These are phyloP conservation scores for Juglanconis sp. DNA, from an alignment of 2,329 filamentous ascomycete species.

Conservation along the genomic window DNA sequence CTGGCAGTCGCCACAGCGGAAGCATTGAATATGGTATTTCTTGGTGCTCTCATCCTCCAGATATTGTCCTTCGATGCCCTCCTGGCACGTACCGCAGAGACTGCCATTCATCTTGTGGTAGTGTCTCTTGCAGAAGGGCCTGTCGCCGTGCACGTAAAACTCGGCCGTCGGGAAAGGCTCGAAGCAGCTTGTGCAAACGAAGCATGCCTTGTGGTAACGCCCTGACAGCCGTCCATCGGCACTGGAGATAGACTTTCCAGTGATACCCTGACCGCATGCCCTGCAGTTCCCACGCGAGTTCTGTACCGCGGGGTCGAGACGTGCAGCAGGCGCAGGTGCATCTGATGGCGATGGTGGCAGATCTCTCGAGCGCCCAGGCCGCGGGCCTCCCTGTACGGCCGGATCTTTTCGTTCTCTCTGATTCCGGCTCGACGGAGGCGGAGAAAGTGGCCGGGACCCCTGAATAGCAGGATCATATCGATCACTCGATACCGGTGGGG, in stretches of 20 bases:
- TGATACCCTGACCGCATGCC: conserved; percentile 74
- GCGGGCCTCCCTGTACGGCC: conserved; percentile 19
- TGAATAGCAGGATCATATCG: conserved; percentile 32
- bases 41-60: conserved; percentile 73
- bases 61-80: conserved; percentile 91
- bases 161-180: conserved; percentile 80
- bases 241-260: conserved; percentile 89
- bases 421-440: conserved; percentile 9
- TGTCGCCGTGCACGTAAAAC: conserved; percentile 87
- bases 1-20: conserved; percentile 78
- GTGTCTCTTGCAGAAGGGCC: conserved; percentile 86
- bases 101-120: conserved; percentile 91
- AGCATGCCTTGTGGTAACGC: conserved; percentile 92
- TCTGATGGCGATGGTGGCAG: conserved; percentile 12
- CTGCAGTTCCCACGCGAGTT: conserved; percentile 72
- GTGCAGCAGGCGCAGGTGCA: conserved; percentile 25
- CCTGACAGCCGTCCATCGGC: conserved; percentile 89
- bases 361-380: neutral
- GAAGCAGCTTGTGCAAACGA: conserved; percentile 82
- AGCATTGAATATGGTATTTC: conserved; percentile 86
- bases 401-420: conserved; percentile 29
- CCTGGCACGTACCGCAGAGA: conserved; percentile 73
- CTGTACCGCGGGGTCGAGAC: conserved; percentile 33
- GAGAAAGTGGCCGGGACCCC: conserved; percentile 12
- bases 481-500: conserved; percentile 20